Base-by-base conservation (phyloP, 2,329 filamentous ascomycete species). In the Trichoderma sp. region DNA sequence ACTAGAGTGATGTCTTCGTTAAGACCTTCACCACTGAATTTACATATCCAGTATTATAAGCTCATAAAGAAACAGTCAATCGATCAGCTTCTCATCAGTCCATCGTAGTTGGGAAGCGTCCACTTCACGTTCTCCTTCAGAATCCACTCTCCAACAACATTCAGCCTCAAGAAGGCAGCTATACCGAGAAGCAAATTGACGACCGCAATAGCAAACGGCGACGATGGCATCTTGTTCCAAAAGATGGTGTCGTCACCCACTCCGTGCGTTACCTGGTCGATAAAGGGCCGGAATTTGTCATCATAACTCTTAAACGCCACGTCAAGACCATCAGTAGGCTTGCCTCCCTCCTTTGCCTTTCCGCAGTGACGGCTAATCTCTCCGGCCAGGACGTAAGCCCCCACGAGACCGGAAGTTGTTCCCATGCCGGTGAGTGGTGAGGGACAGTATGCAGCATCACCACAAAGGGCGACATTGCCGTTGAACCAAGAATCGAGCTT, bases 331-430 rank as follows among this genome's bases (percentile, higher is more conserved):
- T 74, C 72, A 1, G 74, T 72, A n/a, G 75, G 73, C 56, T 69
- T 18, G 24, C 6, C 26, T 39, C 21, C 32, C 6, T 14, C 51
- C 15, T 67, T 56, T 57, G 63, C 14, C 5, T 56, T 66, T 36
- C 47, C 64, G 6, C 64, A 67, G 4, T 56, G 32, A 28, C 64
- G 64, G 12, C 71, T 66, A 9, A 86, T 78, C 63, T 85, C 84
- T 1, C 86, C 85, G 0, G 86, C 86, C 2, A 89, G 80, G 1
- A 86, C 78, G 73, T 88, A 88, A 1, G 84, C 86, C 2, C 83
- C 82, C 0, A 83, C 75, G n/a, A 88, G 73, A 1, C 83, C 83
- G 2, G 81, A 74, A 1, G 80, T 82, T 1, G 84, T 86, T n/a
- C 86, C 85, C 79, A 84, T 82, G 0, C 86, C 86, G 0, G 83